Conservation (phyloP, 331 rosid species). For the Quercus tomentella region DNA sequence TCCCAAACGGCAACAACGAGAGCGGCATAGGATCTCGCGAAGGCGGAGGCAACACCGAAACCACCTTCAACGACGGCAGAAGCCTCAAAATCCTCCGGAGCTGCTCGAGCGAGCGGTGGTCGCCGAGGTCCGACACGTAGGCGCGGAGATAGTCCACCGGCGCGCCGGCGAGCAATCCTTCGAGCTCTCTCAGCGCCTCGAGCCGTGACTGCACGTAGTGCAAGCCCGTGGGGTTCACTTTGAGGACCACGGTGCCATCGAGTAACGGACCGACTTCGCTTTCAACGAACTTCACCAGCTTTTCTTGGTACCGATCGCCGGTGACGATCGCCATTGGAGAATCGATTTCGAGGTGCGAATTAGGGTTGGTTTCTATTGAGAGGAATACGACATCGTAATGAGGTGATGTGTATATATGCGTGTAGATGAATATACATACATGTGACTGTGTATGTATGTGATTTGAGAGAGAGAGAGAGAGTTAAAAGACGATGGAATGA, state of each 20-base stretch:
- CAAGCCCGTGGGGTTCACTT: constrained; percentile 88
- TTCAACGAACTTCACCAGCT: constrained; percentile 81
- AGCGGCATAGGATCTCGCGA: constrained; percentile 83
- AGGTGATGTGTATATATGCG: too few relatives aligned
- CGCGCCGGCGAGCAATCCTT: constrained; percentile 77
- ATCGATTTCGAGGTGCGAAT: neutral
- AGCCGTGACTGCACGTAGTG: constrained; percentile 88
- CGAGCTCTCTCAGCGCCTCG: constrained; percentile 84
- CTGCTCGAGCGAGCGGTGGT: constrained; percentile 98
- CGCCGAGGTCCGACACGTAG: constrained; percentile 97
- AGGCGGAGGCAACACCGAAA: constrained; percentile 65
- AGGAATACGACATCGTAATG: neutral
- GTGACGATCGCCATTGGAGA: constrained; percentile 76
- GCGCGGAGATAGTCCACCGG: constrained; percentile 96
- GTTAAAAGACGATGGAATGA: neutral
- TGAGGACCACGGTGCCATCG: constrained; percentile 72
- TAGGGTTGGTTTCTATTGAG: constrained; percentile 12
- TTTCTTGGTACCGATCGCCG: constrained; percentile 92
- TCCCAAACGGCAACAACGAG: constrained; percentile 70
- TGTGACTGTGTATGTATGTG: too few relatives aligned
- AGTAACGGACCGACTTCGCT: constrained; percentile 64
- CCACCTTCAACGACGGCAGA: constrained; percentile 83
- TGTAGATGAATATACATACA: too few relatives aligned
- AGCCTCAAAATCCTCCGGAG: constrained; percentile 85
- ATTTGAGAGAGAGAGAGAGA: neutral